Conservation (phyloP, 345 rosid species). For the Lagerstroemia speciosa region DNA sequence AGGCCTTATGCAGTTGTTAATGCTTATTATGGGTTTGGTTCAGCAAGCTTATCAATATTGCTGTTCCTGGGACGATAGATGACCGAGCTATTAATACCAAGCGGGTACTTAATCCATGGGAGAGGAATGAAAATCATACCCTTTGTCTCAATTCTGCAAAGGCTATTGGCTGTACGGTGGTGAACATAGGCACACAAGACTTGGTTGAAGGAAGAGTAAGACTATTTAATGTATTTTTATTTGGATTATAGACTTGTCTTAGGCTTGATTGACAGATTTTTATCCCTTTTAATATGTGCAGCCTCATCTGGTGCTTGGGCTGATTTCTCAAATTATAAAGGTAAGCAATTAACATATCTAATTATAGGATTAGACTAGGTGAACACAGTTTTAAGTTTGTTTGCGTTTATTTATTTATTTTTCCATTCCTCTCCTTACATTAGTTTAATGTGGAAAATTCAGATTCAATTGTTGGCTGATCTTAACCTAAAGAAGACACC, state of each 20-base stretch:
- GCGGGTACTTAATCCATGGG: conserved; percentile 78
- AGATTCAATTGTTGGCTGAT: conserved; percentile 86
- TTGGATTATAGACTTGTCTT: conserved; percentile 6
- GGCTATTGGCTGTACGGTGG: conserved; percentile 86
- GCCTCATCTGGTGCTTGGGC: conserved; percentile 83
- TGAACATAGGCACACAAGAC: conserved; percentile 76
- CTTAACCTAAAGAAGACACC: conserved; percentile 92
- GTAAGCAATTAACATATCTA: conserved; percentile 18
- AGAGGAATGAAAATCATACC: conserved; percentile 91
- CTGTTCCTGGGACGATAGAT: conserved; percentile 86
- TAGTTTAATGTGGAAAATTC: conserved; percentile 14
- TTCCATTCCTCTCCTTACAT: neutral
- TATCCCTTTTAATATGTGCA: conserved; percentile 23
- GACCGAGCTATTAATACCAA: conserved; percentile 87
- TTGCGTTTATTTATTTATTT: neutral
- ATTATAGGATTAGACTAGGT: neutral
- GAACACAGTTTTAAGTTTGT: neutral
- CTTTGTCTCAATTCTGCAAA: conserved; percentile 90
- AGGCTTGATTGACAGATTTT: conserved; percentile 4
- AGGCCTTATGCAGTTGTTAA: neutral
- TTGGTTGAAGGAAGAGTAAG: conserved; percentile 83
- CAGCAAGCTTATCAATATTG: conserved; percentile 89
- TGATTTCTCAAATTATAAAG: conserved; percentile 95
- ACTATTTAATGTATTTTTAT: conserved; percentile 15
- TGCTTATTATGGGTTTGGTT: conserved; percentile 15